Conservation (phyloP, 2,329 filamentous ascomycete species). For the Tetracladium maxilliforme region DNA sequence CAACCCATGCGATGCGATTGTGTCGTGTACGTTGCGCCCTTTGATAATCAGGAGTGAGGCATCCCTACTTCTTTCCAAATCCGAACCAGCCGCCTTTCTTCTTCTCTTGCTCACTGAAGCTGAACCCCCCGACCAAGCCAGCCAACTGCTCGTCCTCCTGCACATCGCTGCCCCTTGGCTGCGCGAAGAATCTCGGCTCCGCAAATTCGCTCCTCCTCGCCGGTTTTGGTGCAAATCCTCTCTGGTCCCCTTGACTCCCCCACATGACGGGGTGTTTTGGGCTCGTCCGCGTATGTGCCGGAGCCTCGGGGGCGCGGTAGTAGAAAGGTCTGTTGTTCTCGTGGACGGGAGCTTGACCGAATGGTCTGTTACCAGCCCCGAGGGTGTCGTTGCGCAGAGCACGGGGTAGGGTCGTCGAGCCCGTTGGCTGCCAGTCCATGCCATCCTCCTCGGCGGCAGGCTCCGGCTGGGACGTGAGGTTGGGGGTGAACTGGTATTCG, state of each 20-base stretch:
- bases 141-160: too few species aligned
- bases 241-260: neutral
- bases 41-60: too few species aligned
- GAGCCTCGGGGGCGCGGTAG: conserved; percentile 45
- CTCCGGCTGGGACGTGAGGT: conserved; percentile 4
- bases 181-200: conserved; percentile 46
- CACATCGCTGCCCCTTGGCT: conserved; percentile 21
- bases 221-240: too few species aligned
- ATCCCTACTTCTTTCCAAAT: too few species aligned
- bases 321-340: conserved; percentile 37
- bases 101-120: too few species aligned
- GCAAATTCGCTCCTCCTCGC: conserved; percentile 36
- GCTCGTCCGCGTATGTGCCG: neutral
- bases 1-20: too few species aligned
- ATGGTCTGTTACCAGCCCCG: too few species aligned
- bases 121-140: too few species aligned
- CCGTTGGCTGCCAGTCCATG: conserved; percentile 63
- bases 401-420: conserved; percentile 34
- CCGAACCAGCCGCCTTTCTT: too few species aligned
- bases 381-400: conserved; percentile 18
- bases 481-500: neutral
- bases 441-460: conserved; percentile 27
- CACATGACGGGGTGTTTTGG: conserved; percentile 1
- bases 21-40: too few species aligned
- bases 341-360: conserved; percentile 8